Base-by-base conservation (phyloP, 257 asterid species). In the Solanum ossicruentum region DNA sequence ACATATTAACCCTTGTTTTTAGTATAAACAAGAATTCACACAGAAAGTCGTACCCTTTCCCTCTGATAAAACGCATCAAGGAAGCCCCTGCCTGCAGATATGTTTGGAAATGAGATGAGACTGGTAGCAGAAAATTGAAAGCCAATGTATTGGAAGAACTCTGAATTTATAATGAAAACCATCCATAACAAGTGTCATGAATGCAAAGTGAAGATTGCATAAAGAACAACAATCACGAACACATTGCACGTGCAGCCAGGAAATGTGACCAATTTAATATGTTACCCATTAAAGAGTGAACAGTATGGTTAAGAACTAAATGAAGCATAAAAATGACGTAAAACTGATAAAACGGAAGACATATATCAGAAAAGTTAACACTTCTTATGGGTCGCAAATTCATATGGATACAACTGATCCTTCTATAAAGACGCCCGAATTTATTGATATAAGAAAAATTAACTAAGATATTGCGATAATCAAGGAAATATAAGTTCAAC, bases 31-130 rank as follows among this genome's bases (percentile, higher is more conserved):
- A 84, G 39, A n/a, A 80, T 12, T 18, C 51, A 52, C 32, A 51
- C 54, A 79, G 78, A 87, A 12, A 47, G 56, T 12, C 92, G 69
- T 93, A 96, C 99, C 92, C 87, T 92, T 91, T 93, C 81, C 98
- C 98, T 91, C 82, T 89, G 87, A 96, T 84, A 90, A 93, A 95
- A 83, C 92, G 93, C 92, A 94, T 92, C 86, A 96, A 85, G 47
- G 97, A 91, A 77, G 88, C 85, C 85, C 98, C 98, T 88, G 91
- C 88, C 98, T 96, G 94, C 92, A 94, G 85, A 84, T 47, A 81
- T 36, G 84, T 84, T 88, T 54, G 32, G 72, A 85, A 39, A 88
- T 78, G 55, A 84, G 87, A 55, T n/a, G 47, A 51, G 78, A 56
- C 67, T 21, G 84, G 56, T 51, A 81, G 56, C 51, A 67, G 55